phyloP scores from a whole-genome alignment of 2,329 filamentous ascomycete genomes.

The Xylaria sp. region DNA sequence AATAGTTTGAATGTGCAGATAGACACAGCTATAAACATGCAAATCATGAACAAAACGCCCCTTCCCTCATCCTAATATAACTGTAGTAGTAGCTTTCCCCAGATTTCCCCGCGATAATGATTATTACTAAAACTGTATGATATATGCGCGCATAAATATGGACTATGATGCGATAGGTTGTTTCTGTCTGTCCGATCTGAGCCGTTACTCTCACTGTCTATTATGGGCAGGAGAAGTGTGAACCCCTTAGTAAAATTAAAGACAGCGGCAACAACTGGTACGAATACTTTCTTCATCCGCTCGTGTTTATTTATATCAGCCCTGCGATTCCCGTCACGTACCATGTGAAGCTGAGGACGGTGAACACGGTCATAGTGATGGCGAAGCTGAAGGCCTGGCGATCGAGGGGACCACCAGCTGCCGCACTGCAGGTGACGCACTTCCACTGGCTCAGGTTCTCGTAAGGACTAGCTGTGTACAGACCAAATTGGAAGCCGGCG shows the following conservation, averaged over 20 bases:
- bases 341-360: constrained; percentile 71
- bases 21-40: constrained; percentile 30
- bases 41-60: constrained; percentile 35
- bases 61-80: constrained; percentile 21
- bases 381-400: constrained; percentile 62
- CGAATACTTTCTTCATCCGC: neutral
- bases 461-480: constrained; percentile 67
- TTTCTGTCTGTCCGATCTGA: neutral
- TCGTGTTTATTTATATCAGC: constrained; percentile 46
- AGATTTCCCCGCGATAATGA: constrained; percentile 19
- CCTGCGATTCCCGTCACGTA: constrained; percentile 66
- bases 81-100: constrained; percentile 12
- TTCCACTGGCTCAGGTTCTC: constrained; percentile 62
- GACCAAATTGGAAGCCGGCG: constrained; percentile 64
- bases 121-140: constrained; percentile 27
- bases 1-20: constrained; percentile 17
- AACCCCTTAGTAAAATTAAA: constrained; percentile 1
- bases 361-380: constrained; percentile 65
- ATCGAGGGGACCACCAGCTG: constrained; percentile 57
- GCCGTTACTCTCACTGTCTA: neutral
- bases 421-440: constrained; percentile 69
- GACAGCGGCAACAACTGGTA: neutral
- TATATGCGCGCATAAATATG: constrained; percentile 15
- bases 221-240: neutral
- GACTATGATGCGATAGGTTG: constrained; percentile 23